Evolutionary conservation across 2,329 filamentous ascomycete species (phyloP), one percentile per base, ranked within the genome.

Genomic region (Phyllosticta capitalensis): DNA sequence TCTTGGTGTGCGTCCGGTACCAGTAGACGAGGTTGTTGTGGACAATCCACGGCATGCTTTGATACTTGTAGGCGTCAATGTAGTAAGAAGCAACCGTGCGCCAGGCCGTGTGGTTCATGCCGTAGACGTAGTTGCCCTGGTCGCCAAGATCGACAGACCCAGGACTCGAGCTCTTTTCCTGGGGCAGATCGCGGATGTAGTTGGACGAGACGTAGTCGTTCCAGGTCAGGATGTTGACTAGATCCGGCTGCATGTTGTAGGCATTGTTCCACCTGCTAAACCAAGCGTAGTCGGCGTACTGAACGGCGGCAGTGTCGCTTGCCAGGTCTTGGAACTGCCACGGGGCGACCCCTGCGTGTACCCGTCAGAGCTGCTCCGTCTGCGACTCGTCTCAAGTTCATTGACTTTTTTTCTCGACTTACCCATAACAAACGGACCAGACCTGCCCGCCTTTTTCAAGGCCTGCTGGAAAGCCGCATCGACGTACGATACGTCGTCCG

Each of bases 311-410:
- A 22, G 70, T 69, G 61, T 69, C 69, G 61, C 69, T 64, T 66
- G 72, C 67, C 53, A 72, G 68, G 61, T 73, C 69, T 63, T 74
- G 71, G 68, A 67, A 74, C 64, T 73, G 72, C 71, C 71, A 74
- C 21, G 72, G 72, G 10, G 72, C 73, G 55, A 74, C 67, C 45
- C 68, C 71, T 72, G 62, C 21, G 54, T 50, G 56, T 17, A 6
- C 10, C 33, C 54, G 60, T 59, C 26, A 54, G 45, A 33, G 56
- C 61, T 61, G 61, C 12, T 21, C 26, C 20, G 24, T 26, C 24
- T 26, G 24, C 24, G 24, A 4, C 24, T 26, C 9, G 33, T 54
- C 38, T 45, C 38, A 45, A 4, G 38, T 45, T 33, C 20, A 26
- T 21, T 28, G 17, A 12, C 5, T 17, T 28, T 12, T n/a, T 26